Conservation (phyloP, 306 rosid species). For the Oxytropis ochrocephala region DNA sequence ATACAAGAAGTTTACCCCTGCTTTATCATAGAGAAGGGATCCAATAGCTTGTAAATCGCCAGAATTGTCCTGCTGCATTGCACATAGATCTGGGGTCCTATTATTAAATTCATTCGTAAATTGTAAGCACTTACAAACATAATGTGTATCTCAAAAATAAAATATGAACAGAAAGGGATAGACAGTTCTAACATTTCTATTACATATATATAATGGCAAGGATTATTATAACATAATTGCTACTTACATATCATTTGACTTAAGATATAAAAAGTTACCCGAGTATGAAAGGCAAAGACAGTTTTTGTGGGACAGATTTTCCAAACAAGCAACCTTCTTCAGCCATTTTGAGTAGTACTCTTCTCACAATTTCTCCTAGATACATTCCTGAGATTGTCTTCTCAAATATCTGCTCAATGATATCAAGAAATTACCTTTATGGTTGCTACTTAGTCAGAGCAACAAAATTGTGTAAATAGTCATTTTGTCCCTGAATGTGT, state of each 20-base stretch:
- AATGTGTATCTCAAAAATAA: background rate
- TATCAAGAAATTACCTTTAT: background rate
- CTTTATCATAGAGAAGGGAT: conserved; percentile 49
- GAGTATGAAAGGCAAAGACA: conserved; percentile 57
- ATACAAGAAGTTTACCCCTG: conserved; percentile 52
- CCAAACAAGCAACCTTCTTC: conserved; percentile 60
- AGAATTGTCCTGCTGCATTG: conserved; percentile 79
- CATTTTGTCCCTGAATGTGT: too few species aligned
- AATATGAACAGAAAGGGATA: background rate
- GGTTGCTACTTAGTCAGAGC: background rate
- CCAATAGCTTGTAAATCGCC: conserved; percentile 70
- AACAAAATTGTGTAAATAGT: too few species aligned
- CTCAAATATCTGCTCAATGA: conserved; percentile 63
- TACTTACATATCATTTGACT: too few species aligned
- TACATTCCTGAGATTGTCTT: conserved; percentile 95
- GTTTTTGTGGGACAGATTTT: conserved; percentile 44
- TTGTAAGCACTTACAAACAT: background rate
- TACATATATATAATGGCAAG: too few species aligned
- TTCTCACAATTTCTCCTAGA: conserved; percentile 83
- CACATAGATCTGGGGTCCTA: conserved; percentile 79
- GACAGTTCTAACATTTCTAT: background rate
- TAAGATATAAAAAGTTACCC: conserved; percentile 29
- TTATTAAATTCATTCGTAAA: conserved; percentile 11
- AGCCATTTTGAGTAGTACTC: conserved; percentile 64
- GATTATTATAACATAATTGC: too few species aligned